phyloP scores from a whole-genome alignment of 2,329 filamentous ascomycete species.

The Chaetomium sp. region DNA sequence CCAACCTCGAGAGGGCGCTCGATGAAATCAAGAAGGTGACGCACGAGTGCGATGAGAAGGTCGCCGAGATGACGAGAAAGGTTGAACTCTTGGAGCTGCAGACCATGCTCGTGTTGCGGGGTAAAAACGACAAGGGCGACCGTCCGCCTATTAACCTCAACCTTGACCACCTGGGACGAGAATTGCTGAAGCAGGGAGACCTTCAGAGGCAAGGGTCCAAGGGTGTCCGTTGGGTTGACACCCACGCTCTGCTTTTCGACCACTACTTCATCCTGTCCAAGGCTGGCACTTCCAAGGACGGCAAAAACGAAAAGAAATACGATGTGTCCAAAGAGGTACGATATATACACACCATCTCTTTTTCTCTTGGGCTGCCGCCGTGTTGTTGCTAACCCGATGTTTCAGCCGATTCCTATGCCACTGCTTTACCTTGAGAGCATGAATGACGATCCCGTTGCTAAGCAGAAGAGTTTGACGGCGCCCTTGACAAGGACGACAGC shows the following conservation, averaged over 20 bases:
- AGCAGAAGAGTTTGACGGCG: slow-evolving; percentile 66
- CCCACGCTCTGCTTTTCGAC: slow-evolving; percentile 88
- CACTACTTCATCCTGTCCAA: slow-evolving; percentile 95
- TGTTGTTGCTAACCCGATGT: slow-evolving; percentile 22
- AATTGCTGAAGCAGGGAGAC: slow-evolving; percentile 84
- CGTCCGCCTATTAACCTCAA: slow-evolving; percentile 65
- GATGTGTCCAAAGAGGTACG: slow-evolving; percentile 86
- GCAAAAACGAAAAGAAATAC: slow-evolving; percentile 72
- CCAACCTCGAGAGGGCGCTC: slow-evolving; percentile 75
- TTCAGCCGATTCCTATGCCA: slow-evolving; percentile 86
- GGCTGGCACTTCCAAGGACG: slow-evolving; percentile 60
- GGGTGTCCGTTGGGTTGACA: slow-evolving; percentile 89
- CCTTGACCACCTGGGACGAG: slow-evolving; percentile 85
- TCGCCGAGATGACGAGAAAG: slow-evolving; percentile 87
- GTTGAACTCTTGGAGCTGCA: slow-evolving; percentile 81
- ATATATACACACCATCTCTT: background rate
- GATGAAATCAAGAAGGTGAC: slow-evolving; percentile 88
- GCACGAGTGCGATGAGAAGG: slow-evolving; percentile 82
- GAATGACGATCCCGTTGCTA: slow-evolving; percentile 84
- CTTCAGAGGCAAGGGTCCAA: slow-evolving; percentile 82
- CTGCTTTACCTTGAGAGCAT: slow-evolving; percentile 86
- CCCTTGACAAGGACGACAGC: slow-evolving; percentile 54
- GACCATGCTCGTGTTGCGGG: slow-evolving; percentile 74
- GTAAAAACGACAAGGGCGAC: slow-evolving; percentile 56
- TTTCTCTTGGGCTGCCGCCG: background rate